Evolutionary conservation across 805 yeast genomes (phyloP).

Genomic region (Ogataea pilisensis): DNA sequence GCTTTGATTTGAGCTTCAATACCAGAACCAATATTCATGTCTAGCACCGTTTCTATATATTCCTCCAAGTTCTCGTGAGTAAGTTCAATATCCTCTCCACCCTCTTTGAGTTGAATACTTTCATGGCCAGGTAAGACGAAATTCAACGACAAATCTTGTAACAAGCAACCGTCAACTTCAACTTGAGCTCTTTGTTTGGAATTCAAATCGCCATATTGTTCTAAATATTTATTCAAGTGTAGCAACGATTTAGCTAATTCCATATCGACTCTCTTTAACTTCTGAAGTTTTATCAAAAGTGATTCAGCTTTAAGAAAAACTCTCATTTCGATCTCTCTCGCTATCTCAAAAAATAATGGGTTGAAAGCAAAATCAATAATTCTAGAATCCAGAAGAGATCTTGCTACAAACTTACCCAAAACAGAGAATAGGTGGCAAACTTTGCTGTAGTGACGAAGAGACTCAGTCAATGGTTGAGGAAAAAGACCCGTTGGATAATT

Average conservation of each 20-base stretch:
- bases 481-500: slow-evolving; percentile 54
- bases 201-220: slow-evolving; percentile 12
- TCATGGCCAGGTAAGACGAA: slow-evolving; percentile 79
- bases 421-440: slow-evolving; percentile 52
- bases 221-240: slow-evolving; percentile 43
- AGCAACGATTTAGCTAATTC: slow-evolving; percentile 54
- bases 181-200: slow-evolving; percentile 9
- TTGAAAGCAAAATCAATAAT: slow-evolving; percentile 80
- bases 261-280: slow-evolving; percentile 51
- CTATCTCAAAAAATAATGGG: slow-evolving; percentile 61
- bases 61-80: slow-evolving; percentile 48
- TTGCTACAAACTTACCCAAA: slow-evolving; percentile 80
- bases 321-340: slow-evolving; percentile 33
- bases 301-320: slow-evolving; percentile 4
- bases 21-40: slow-evolving; percentile 59
- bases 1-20: slow-evolving; percentile 58
- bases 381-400: slow-evolving; percentile 84
- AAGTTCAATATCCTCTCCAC: slow-evolving; percentile 52
- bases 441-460: slow-evolving; percentile 35
- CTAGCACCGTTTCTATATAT: slow-evolving; percentile 55
- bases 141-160: slow-evolving; percentile 54
- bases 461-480: slow-evolving; percentile 53
- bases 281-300: slow-evolving; percentile 27
- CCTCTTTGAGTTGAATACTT: slow-evolving; percentile 49
- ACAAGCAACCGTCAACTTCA: slow-evolving; percentile 26